Base-by-base conservation (phyloP, 1,139 yeast species). In the Scheffersomyces illinoinensis region DNA sequence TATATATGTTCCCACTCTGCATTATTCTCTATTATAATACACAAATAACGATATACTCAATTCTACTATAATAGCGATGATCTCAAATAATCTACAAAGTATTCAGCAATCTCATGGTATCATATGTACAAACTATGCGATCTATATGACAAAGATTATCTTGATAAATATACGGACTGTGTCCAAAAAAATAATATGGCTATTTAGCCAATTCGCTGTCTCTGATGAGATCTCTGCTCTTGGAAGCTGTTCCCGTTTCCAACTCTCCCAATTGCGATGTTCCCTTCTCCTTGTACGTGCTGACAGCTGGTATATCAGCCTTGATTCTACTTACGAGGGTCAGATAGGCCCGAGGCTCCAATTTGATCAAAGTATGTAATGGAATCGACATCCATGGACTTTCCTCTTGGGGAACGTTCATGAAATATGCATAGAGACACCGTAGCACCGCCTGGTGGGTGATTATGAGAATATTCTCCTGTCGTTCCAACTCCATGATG, bases 371-470 rank as follows among this genome's bases (percentile, higher is more conserved):
- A 0, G 99, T 95, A 71, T 95, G 99, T 68, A 95, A 80, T 8
- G 99, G 99, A 58, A 95, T 96, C 54, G 96, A 92, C 97, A 95
- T 93, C 98, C 99, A 95, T 4, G 99, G 99, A 61, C 93, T 86
- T 71, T 93, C 96, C 68, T 95, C 98, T 73, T 93, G 98, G 5
- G 98, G 97, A 20, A 95, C 97, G 72, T 95, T 95, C 98, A 95
- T 96, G 72, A 93, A 95, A 73, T 96, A 95, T 5, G 99, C 98
- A 74, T 95, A 95, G 58, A 95, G 89, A 73, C 99, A 95, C 68
- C 99, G 85, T 66, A 95, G 81, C 23, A 95, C 98, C 0, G 99
- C 99, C 76, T 95, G 99, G 72, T 95, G 99, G 18, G 99, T 96
- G 53, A 96, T 96, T 63, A 95, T 95, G 72, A 96, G 81, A 58